Evolutionary conservation across 1,284 basidiomycete genomes (phyloP).

Genomic region (Ustilago curta): DNA sequence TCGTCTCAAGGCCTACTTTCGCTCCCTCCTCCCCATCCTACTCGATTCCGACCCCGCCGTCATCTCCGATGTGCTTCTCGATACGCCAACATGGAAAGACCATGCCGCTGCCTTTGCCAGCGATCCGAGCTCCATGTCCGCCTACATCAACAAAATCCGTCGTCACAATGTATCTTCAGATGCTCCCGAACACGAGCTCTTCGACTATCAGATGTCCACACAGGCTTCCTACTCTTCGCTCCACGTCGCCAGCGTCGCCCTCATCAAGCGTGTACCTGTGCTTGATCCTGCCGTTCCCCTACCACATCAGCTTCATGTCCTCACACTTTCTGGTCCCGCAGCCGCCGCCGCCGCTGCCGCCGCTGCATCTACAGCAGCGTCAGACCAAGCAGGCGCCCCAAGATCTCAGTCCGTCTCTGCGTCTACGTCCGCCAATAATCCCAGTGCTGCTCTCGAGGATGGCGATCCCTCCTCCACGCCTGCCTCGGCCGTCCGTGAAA

Average conservation of each 20-base stretch:
- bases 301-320: conserved; percentile 86
- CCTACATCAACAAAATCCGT: conserved; percentile 62
- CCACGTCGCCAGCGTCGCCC: conserved; percentile 86
- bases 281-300: conserved; percentile 84
- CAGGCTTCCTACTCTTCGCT: conserved; percentile 84
- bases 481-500: conserved; percentile 55
- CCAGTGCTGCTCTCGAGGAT: conserved; percentile 16
- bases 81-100: conserved; percentile 51
- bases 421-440: conserved; percentile 4
- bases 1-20: conserved; percentile 43
- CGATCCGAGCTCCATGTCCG: conserved; percentile 51
- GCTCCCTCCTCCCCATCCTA: conserved; percentile 47
- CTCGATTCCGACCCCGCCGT: conserved; percentile 44
- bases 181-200: conserved; percentile 33
- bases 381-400: conserved; percentile 10
- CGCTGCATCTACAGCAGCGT: conserved; percentile 8
- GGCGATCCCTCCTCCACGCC: conserved; percentile 26
- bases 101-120: conserved; percentile 46
- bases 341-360: conserved; percentile 70
- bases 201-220: conserved; percentile 76
- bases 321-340: conserved; percentile 91
- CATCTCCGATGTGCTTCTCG: conserved; percentile 42
- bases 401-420: conserved; percentile 5
- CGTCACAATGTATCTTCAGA: conserved; percentile 39
- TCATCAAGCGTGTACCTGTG: conserved; percentile 89